These are phyloP conservation scores for Leccinum imitatum DNA, from an alignment of 768 basidiomycete genomes.

Conservation along the genomic window DNA sequence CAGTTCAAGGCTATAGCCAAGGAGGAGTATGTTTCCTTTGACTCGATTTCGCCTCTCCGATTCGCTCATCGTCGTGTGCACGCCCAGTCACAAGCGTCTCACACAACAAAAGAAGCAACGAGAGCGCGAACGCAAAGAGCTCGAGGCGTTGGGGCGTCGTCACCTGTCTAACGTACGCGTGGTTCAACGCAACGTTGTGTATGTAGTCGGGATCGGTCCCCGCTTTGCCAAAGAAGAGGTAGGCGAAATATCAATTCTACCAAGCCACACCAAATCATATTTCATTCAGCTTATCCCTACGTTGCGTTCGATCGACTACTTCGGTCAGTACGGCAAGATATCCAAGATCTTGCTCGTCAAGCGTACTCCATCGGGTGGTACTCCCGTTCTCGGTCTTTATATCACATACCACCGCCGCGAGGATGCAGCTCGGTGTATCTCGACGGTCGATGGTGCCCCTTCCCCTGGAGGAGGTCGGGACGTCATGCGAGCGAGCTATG, in stretches of 20 bases:
- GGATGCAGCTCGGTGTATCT: slow-evolving; percentile 91
- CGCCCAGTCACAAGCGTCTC: slow-evolving; percentile 82
- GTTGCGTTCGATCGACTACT: slow-evolving; percentile 92
- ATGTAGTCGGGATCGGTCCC: slow-evolving; percentile 93
- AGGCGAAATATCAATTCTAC: slow-evolving; percentile 23
- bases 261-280: slow-evolving; percentile 4
- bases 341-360: slow-evolving; percentile 93
- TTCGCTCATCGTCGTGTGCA: slow-evolving; percentile 16
- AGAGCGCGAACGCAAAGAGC: slow-evolving; percentile 93
- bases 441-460: slow-evolving; percentile 87
- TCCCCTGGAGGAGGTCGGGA: slow-evolving; percentile 90
- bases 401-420: slow-evolving; percentile 94
- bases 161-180: slow-evolving; percentile 92
- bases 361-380: slow-evolving; percentile 72
- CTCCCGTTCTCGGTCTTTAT: slow-evolving; percentile 87
- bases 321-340: slow-evolving; percentile 98
- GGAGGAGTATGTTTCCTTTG: slow-evolving; percentile 76
- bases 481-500: slow-evolving; percentile 90
- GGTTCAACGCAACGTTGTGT: slow-evolving; percentile 95
- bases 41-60: slow-evolving; percentile 1
- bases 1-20: slow-evolving; percentile 95
- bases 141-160: slow-evolving; percentile 80
- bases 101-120: slow-evolving; percentile 94
- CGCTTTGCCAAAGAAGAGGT: slow-evolving; percentile 97
- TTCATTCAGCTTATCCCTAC: slow-evolving; percentile 76